Evolutionary conservation across 805 yeast species (phyloP).

Genomic region (Lachancea mirantina): DNA sequence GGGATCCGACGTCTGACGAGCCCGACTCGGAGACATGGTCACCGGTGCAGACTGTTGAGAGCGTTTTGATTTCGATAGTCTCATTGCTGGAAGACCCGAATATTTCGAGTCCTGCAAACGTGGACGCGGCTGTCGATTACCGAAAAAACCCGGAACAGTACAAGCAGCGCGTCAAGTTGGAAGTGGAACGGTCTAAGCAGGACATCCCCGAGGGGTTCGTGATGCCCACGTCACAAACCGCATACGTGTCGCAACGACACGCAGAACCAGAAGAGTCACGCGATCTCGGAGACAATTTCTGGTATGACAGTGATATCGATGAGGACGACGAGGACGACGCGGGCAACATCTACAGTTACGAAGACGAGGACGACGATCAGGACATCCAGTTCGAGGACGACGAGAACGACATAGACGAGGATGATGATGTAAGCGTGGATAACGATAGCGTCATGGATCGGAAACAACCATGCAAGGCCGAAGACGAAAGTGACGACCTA

Average conservation of each 20-base stretch:
- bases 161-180: constrained; percentile 65
- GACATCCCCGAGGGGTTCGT: constrained; percentile 84
- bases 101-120: constrained; percentile 88
- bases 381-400: constrained; percentile 24
- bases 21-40: constrained; percentile 93
- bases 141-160: constrained; percentile 74
- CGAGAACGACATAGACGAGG: constrained; percentile 27
- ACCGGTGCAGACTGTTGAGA: constrained; percentile 87
- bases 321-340: constrained; percentile 62
- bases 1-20: constrained; percentile 84
- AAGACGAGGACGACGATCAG: constrained; percentile 34
- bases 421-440: constrained; percentile 29
- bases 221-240: constrained; percentile 62
- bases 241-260: constrained; percentile 37
- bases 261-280: constrained; percentile 39
- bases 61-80: constrained; percentile 82
- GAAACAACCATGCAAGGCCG: constrained; percentile 28
- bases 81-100: constrained; percentile 92
- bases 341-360: constrained; percentile 46
- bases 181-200: constrained; percentile 73
- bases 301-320: constrained; percentile 68
- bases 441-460: constrained; percentile 32
- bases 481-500: constrained; percentile 30
- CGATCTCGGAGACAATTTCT: constrained; percentile 71
- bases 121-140: constrained; percentile 90